Percentiles rank a stretch among this genome's conserved stretches.
Evolutionary conservation across 257 asterid species (phyloP).

Genomic region (Salvia rosmarinus): DNA sequence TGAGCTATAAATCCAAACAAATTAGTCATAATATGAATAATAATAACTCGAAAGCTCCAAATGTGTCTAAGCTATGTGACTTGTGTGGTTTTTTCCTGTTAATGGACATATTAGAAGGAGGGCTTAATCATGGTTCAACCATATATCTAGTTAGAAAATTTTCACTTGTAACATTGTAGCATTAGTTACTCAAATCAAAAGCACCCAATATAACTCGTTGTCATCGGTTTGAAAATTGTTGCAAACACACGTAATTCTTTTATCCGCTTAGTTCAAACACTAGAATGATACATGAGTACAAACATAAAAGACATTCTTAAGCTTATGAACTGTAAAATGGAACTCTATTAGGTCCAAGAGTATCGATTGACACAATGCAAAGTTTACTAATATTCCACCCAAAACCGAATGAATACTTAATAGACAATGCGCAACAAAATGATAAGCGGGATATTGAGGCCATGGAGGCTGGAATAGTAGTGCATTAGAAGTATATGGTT

Average conservation of each 20-base stretch:
- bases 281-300: background rate
- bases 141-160: background rate
- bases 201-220: background rate
- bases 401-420: background rate
- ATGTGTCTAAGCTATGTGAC: background rate
- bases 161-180: background rate
- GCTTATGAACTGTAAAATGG: background rate
- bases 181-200: background rate
- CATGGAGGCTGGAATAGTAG: background rate
- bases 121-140: background rate
- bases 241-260: background rate
- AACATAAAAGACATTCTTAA: background rate
- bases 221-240: background rate
- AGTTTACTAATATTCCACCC: background rate
- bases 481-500: background rate
- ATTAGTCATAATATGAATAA: background rate
- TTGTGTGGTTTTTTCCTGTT: background rate
- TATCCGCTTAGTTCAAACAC: background rate
- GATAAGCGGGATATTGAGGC: background rate
- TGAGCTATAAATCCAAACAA: background rate
- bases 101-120: background rate
- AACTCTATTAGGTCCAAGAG: slow-evolving; percentile 10
- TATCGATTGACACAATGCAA: background rate
- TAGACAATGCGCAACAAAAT: background rate
- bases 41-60: background rate